Evolutionary conservation across 345 rosid genomes (phyloP), one percentile per base, ranked within the genome.

Genomic region (Turritis glabra): DNA sequence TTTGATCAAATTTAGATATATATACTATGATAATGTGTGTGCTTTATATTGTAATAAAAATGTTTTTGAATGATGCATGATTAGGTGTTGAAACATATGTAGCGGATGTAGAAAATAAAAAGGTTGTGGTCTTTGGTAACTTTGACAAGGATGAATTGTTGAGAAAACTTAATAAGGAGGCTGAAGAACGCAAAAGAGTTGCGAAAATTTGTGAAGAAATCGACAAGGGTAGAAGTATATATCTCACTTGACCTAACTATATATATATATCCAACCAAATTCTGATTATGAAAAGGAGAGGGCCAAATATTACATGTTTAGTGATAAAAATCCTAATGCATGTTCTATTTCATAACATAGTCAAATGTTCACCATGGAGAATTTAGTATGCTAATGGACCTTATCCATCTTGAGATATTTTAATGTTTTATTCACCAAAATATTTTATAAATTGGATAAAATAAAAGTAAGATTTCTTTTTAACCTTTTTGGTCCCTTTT

Each of bases 121-220:
- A 15, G 30, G 18, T 54, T 26, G 52, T 68, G 29, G 73, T 68
- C 18, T 17, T 22, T 30, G 73, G 63, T 26, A 43, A 54, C 51
- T 68, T 68, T 27, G 62, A 68, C 22, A 32, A 54, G 7, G 38
- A 68, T 6, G 23, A 54, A 40, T 8, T 68, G 29, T 18, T 12
- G 18, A 15, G 17, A 18, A 40, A 40, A 4, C 63, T 54, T 54
- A 10, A 54, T 10, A 26, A 38, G 12, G 51, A 46, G 23, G 23
- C 32, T 14, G 59, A 54, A 54, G 37, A 27, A 27, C 2, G 7
- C 6, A 27, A 54, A 27, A 54, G 5, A 54, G 21, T 8, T 27
- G 60, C 5, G 7, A 18, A 14, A 2, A 13, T 53, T 26, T 15
- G 5, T 53, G 57, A 25, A 26, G 57, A 53, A 25, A 25, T 43